These are phyloP conservation scores for Echinochloa phyllopogon DNA, from an alignment of 176 grass and related monocot genomes.

Conservation along the genomic window DNA sequence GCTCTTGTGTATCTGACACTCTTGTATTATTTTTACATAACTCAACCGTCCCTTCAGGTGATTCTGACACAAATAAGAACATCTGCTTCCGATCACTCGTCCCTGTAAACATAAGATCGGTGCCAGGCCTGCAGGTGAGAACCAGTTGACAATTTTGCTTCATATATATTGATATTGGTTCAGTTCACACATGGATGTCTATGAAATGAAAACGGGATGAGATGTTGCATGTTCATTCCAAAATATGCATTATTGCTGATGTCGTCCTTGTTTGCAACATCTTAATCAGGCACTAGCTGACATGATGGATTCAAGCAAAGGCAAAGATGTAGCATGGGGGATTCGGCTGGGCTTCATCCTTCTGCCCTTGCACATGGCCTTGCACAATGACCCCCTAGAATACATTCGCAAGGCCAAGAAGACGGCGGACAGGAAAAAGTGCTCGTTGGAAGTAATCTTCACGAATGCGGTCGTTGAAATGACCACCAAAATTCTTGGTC, in stretches of 20 bases:
- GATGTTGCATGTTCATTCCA: too few species aligned
- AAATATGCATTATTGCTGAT: constrained; percentile 9
- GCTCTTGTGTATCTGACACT: too few species aligned
- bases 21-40: too few species aligned
- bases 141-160: too few species aligned
- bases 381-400: constrained; percentile 50
- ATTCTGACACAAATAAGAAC: constrained; percentile 26
- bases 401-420: constrained; percentile 52
- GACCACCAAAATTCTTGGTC: constrained; percentile 48
- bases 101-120: constrained; percentile 51
- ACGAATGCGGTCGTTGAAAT: constrained; percentile 43
- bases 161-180: too few species aligned
- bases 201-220: too few species aligned
- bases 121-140: too few species aligned
- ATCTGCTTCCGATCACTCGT: constrained; percentile 46
- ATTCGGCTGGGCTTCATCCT: constrained; percentile 46
- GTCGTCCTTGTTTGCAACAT: not conserved
- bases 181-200: too few species aligned
- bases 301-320: constrained; percentile 45
- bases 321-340: constrained; percentile 40
- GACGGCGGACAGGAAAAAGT: constrained; percentile 51
- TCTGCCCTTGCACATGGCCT: constrained; percentile 34
- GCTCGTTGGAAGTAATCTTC: constrained; percentile 49
- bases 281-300: constrained; percentile 56
- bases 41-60: not conserved